These are phyloP conservation scores for Microbotryum scabiosae DNA, from an alignment of 1,284 basidiomycete species.

Conservation along the genomic window DNA sequence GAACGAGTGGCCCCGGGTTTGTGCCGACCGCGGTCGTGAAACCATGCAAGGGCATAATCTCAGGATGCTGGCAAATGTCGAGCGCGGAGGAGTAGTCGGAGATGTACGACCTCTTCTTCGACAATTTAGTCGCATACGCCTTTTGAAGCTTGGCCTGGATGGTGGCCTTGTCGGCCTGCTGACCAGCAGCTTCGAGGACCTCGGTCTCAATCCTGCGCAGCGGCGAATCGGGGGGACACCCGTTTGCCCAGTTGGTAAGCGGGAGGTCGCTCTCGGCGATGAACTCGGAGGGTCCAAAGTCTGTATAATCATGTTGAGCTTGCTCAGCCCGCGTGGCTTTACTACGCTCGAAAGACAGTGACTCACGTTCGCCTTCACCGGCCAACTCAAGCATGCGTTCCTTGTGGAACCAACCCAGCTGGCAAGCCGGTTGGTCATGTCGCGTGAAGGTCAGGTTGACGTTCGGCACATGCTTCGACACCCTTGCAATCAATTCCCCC, in stretches of 20 bases:
- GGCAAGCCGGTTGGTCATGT: constrained; percentile 45
- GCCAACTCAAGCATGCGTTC: constrained; percentile 42
- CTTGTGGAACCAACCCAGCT: constrained; percentile 42
- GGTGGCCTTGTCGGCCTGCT: not conserved
- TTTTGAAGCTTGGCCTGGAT: constrained; percentile 6
- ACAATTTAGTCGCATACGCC: constrained; percentile 1
- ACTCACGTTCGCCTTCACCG: constrained; percentile 41
- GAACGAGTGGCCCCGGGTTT: constrained; percentile 33
- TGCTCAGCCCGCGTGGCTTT: too few relatives aligned
- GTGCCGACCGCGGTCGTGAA: constrained; percentile 33
- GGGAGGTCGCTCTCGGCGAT: constrained; percentile 12
- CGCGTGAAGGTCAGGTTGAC: constrained; percentile 43
- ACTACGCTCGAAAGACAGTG: not conserved
- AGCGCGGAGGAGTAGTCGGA: constrained; percentile 34
- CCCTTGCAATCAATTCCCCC: constrained; percentile 37
- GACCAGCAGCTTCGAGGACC: constrained; percentile 9
- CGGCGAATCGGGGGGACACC: constrained; percentile 24
- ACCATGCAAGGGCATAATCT: constrained; percentile 36
- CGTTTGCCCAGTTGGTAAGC: constrained; percentile 32
- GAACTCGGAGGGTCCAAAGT: constrained; percentile 31
- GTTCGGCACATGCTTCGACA: constrained; percentile 40
- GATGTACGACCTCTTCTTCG: constrained; percentile 34
- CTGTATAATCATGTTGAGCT: constrained; percentile 1
- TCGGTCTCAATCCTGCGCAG: constrained; percentile 16
- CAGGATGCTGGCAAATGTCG: constrained; percentile 37